These are phyloP conservation scores for Colletotrichum brevisporum DNA, from an alignment of 2,329 filamentous ascomycete species.

Conservation along the genomic window DNA sequence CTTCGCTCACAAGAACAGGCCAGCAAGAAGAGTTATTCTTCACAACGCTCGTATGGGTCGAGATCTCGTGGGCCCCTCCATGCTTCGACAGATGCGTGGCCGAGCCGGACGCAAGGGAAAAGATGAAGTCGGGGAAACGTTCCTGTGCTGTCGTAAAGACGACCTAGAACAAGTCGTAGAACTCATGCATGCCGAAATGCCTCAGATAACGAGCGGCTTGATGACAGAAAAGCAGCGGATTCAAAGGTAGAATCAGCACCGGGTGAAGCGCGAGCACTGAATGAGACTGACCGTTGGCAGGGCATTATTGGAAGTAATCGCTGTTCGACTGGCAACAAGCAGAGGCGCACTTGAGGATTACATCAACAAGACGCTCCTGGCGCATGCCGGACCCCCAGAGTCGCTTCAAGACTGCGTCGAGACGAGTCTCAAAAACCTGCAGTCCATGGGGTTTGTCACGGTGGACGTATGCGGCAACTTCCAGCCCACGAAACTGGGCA, in stretches of 20 bases:
- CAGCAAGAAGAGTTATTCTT: conserved; percentile 80
- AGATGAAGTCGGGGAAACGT: conserved; percentile 83
- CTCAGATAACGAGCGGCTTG: conserved; percentile 77
- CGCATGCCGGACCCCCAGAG: conserved; percentile 65
- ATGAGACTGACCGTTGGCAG: conserved; percentile 54
- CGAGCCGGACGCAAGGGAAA: conserved; percentile 85
- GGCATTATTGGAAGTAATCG: conserved; percentile 79
- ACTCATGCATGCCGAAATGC: conserved; percentile 80
- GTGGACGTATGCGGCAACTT: conserved; percentile 66
- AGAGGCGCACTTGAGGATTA: conserved; percentile 77
- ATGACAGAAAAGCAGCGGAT: conserved; percentile 77
- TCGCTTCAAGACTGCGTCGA: conserved; percentile 68
- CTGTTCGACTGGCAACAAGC: conserved; percentile 77
- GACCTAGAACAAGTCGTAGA: conserved; percentile 80
- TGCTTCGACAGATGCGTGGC: conserved; percentile 86
- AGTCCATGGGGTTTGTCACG: conserved; percentile 68
- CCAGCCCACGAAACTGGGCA: conserved; percentile 75
- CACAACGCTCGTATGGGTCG: conserved; percentile 83
- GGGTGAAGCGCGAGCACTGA: not conserved
- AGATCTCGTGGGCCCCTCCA: conserved; percentile 82
- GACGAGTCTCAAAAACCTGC: conserved; percentile 71
- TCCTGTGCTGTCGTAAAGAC: conserved; percentile 77
- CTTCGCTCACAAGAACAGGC: conserved; percentile 49
- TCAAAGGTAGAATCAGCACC: conserved; percentile 64
- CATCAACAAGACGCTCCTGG: conserved; percentile 76